phyloP scores from a whole-genome alignment of 2,329 filamentous ascomycete species.

The Trichoderma atroviride region DNA sequence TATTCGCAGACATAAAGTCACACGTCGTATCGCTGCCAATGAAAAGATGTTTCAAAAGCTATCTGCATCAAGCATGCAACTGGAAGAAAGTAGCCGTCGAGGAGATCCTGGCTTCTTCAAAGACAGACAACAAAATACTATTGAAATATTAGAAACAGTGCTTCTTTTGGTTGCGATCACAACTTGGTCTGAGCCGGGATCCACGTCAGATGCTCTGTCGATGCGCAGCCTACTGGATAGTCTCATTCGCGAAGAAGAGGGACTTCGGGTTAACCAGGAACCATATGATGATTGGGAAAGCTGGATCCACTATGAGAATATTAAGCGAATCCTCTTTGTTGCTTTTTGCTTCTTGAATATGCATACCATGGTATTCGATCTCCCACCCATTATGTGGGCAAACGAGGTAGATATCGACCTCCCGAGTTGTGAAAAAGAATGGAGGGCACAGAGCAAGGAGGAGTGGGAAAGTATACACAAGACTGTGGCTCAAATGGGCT shows the following conservation, averaged over 20 bases:
- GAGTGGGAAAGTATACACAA: not conserved
- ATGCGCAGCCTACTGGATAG: not conserved
- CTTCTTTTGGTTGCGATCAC: conserved; percentile 3
- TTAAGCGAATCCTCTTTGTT: conserved; percentile 1
- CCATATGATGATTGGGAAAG: not conserved
- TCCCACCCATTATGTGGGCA: not conserved
- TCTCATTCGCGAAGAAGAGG: not conserved
- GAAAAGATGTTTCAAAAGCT: not conserved
- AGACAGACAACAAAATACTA: not conserved
- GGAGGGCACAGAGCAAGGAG: not conserved
- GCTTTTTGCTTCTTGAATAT: conserved; percentile 4
- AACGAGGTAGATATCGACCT: not conserved
- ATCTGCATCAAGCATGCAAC: not conserved
- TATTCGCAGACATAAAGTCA: not conserved
- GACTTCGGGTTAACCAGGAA: not conserved
- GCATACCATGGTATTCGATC: conserved; percentile 7
- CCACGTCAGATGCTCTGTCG: not conserved
- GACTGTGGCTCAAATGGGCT: not conserved
- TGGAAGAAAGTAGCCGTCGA: not conserved
- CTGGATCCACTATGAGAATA: not conserved
- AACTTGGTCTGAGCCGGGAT: not conserved
- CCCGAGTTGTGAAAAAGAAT: conserved; percentile 1
- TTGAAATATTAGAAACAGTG: not conserved
- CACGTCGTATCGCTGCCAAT: not conserved
- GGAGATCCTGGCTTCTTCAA: not conserved